These are phyloP conservation scores for Nemania sp. DNA, from an alignment of 2,329 filamentous ascomycete species.

Conservation along the genomic window DNA sequence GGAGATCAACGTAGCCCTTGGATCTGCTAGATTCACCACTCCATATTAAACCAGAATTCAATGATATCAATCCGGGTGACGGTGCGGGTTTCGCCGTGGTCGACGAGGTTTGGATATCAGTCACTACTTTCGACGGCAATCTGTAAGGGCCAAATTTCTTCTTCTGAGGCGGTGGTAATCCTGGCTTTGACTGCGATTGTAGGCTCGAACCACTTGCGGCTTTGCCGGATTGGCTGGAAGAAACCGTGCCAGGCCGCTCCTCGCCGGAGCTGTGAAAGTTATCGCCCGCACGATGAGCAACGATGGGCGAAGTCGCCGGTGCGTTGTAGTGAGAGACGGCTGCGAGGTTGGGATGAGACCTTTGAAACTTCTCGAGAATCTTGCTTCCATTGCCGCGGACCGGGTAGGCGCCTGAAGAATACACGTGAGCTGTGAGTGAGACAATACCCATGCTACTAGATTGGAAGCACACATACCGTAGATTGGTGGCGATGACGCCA, in stretches of 20 bases:
- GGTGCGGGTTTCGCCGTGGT: constrained; percentile 27
- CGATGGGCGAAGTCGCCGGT: constrained; percentile 38
- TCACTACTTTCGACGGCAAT: constrained; percentile 33
- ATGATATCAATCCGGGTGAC: constrained; percentile 33
- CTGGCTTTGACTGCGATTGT: constrained; percentile 8
- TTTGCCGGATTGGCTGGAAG: constrained; percentile 27
- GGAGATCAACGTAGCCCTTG: constrained; percentile 54
- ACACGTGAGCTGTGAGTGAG: constrained; percentile 28
- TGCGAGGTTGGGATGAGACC: constrained; percentile 39
- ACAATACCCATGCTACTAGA: constrained; percentile 27
- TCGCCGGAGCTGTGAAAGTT: constrained; percentile 32
- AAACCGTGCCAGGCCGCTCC: constrained; percentile 47
- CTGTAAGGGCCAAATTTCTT: constrained; percentile 38
- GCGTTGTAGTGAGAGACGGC: constrained; percentile 30
- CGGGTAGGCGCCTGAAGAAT: constrained; percentile 45
- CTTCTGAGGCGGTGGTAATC: constrained; percentile 25
- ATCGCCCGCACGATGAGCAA: constrained; percentile 40
- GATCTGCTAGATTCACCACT: constrained; percentile 36
- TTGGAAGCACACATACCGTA: constrained; percentile 39
- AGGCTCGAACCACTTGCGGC: constrained; percentile 26
- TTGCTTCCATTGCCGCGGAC: constrained; percentile 48
- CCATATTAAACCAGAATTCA: constrained; percentile 42
- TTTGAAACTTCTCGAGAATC: constrained; percentile 44
- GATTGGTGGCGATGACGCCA: constrained; percentile 45
- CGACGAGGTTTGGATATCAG: constrained; percentile 17